A percentile compares a stretch with the other conserved stretches of the same genome.
Conservation (phyloP, 2,329 filamentous ascomycete genomes). For the Graphiopsis chlorocephala region DNA sequence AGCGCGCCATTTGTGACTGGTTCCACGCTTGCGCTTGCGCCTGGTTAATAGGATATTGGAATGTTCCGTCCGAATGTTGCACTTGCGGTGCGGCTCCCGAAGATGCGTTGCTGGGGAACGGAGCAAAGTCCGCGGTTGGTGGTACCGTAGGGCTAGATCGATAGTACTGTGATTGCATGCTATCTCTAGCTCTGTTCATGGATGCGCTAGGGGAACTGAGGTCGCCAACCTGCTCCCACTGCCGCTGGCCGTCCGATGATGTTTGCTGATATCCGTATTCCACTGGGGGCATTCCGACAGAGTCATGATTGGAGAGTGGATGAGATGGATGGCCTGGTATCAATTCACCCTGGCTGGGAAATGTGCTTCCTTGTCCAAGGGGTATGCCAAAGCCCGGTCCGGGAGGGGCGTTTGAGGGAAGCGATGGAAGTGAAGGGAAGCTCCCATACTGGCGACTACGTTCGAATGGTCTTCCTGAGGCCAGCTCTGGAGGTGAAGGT, state of each 20-base stretch:
- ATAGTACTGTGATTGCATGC: conserved; percentile 14
- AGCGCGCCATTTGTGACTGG: not conserved
- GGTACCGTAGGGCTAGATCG: conserved; percentile 6
- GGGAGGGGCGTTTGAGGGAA: conserved; percentile 12
- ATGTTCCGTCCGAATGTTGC: not conserved
- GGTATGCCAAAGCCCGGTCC: not conserved
- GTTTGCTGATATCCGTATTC: conserved; percentile 10
- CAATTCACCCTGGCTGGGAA: not conserved
- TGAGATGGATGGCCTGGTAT: not conserved
- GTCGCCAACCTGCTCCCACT: conserved; percentile 5
- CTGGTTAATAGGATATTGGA: not conserved
- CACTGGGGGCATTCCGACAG: not conserved
- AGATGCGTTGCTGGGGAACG: not conserved
- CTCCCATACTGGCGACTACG: conserved; percentile 20
- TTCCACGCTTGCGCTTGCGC: not conserved
- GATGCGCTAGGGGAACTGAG: not conserved
- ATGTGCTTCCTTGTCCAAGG: not conserved
- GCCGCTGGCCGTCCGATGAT: conserved; percentile 1
- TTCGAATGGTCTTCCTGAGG: conserved; percentile 20
- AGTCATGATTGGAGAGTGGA: not conserved
- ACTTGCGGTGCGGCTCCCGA: not conserved
- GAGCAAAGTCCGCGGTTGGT: conserved; percentile 11
- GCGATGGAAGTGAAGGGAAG: conserved; percentile 18
- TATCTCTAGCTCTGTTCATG: conserved; percentile 9
- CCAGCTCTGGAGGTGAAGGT: conserved; percentile 23